Conservation (phyloP, 2,329 filamentous ascomycete species). For the Gaeumannomyces tritici region DNA sequence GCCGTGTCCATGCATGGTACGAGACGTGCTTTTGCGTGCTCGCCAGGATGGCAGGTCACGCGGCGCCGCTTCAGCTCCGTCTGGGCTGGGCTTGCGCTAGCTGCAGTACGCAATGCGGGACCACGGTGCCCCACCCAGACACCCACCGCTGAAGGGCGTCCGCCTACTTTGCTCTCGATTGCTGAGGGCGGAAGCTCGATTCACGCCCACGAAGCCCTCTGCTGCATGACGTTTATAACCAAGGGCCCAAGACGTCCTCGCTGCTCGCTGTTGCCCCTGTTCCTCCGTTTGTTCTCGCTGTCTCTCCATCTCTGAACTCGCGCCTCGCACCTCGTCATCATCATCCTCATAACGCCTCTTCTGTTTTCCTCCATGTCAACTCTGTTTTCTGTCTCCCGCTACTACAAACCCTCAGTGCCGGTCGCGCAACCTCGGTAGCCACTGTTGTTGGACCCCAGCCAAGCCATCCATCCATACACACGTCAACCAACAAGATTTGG, state of each 20-base stretch:
- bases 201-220: background rate
- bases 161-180: background rate
- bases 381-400: background rate
- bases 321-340: background rate
- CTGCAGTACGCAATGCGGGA: background rate
- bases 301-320: background rate
- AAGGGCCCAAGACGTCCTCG: background rate
- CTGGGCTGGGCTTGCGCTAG: background rate
- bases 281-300: background rate
- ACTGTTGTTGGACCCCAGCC: too few relatives aligned
- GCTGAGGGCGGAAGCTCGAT: too few relatives aligned
- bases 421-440: background rate
- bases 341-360: background rate
- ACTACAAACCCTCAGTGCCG: background rate
- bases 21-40: background rate
- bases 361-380: background rate
- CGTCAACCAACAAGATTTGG: background rate
- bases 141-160: background rate
- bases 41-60: background rate
- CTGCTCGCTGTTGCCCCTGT: background rate
- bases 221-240: background rate
- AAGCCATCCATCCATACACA: background rate
- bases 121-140: background rate
- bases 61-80: background rate
- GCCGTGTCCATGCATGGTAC: background rate